Percentiles rank a stretch among this genome's conserved stretches.
Evolutionary conservation across 805 yeast species (phyloP).

Genomic region (Maudiozyma turicensis): DNA sequence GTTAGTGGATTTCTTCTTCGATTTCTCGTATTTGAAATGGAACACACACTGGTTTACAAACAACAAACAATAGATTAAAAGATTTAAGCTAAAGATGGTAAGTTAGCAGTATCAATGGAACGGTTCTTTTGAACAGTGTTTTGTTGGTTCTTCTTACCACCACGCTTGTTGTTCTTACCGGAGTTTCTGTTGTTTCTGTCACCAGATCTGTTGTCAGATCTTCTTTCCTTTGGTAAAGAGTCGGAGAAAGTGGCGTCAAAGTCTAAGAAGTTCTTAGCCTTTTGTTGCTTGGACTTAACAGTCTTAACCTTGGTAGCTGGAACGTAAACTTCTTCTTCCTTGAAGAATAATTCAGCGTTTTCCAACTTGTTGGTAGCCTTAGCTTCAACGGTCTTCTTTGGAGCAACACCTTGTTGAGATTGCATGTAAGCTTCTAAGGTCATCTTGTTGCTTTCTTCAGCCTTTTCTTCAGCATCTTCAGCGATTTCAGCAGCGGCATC

Average conservation of each 20-base stretch:
- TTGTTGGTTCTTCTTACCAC: conserved; percentile 28
- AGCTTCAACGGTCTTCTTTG: conserved; percentile 44
- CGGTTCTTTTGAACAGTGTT: conserved; percentile 27
- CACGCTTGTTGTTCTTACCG: conserved; percentile 21
- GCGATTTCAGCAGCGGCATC: conserved; percentile 55
- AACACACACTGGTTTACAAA: not conserved
- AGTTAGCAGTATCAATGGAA: conserved; percentile 50
- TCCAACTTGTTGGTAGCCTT: conserved; percentile 21
- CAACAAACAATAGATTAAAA: not conserved
- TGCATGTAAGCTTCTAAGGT: conserved; percentile 83
- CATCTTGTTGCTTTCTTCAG: conserved; percentile 34
- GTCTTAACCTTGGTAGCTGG: conserved; percentile 58
- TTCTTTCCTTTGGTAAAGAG: conserved; percentile 33
- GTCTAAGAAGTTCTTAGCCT: conserved; percentile 73
- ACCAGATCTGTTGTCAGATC: conserved; percentile 9
- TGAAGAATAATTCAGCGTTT: conserved; percentile 52
- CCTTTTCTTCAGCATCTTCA: conserved; percentile 44
- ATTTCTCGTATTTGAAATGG: not conserved
- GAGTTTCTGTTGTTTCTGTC: conserved; percentile 15
- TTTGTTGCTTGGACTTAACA: conserved; percentile 60
- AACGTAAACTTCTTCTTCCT: conserved; percentile 51
- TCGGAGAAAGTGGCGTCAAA: conserved; percentile 65
- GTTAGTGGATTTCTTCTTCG: not conserved
- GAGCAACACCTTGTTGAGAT: conserved; percentile 30
- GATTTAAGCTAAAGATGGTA: conserved; percentile 55